These are phyloP conservation scores for Fusarium luffae DNA, from an alignment of 2,329 filamentous ascomycete genomes.

Conservation along the genomic window DNA sequence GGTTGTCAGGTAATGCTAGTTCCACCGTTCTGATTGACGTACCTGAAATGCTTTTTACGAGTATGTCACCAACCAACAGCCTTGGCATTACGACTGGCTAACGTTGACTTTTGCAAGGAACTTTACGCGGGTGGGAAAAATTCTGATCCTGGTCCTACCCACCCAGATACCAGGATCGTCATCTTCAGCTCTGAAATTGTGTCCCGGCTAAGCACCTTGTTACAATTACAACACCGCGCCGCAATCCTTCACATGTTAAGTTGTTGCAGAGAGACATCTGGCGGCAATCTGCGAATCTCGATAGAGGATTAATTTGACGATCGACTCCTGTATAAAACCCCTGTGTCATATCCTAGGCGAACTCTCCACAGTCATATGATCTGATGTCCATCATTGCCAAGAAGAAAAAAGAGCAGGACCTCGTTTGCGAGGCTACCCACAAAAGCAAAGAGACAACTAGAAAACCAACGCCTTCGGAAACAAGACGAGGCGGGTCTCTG, in stretches of 20 bases:
- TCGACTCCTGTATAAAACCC: not conserved
- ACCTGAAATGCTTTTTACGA: not conserved
- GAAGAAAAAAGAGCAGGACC: not conserved
- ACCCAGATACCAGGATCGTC: not conserved
- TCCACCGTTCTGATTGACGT: not conserved
- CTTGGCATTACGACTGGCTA: not conserved
- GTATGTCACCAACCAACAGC: not conserved
- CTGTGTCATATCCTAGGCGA: not conserved
- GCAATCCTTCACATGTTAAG: not conserved
- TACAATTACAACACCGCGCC: not conserved
- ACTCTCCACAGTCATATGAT: not conserved
- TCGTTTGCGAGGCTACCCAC: not conserved
- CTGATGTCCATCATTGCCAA: slow-evolving; percentile 1
- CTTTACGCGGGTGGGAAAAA: not conserved
- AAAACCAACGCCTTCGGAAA: not conserved
- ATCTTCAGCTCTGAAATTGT: not conserved
- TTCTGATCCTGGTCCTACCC: slow-evolving; percentile 3
- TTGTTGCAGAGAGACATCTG: not conserved
- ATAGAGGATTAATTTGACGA: not conserved
- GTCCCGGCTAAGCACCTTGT: not conserved
- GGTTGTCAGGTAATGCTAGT: not conserved
- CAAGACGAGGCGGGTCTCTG: not conserved
- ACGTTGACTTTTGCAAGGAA: not conserved
- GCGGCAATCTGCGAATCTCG: not conserved
- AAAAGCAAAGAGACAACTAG: not conserved